A percentile compares a stretch with the other conserved stretches of the same genome.
These are phyloP conservation scores for Penicillium maclennaniae DNA, from an alignment of 495 filamentous ascomycete genomes.

Conservation along the genomic window DNA sequence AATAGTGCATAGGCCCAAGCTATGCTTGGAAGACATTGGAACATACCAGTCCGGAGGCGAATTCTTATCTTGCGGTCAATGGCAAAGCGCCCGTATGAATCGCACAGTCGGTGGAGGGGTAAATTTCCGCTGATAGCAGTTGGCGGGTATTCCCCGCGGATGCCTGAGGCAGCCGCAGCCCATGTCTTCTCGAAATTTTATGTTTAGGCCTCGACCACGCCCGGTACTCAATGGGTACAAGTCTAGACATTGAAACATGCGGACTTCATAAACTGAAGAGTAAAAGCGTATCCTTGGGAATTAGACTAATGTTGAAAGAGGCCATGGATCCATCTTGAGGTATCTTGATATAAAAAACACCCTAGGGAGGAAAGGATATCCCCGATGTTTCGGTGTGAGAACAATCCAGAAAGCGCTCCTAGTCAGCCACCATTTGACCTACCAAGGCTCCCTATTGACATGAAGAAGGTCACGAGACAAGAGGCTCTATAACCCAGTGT, in stretches of 20 bases:
- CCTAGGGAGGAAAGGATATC: not conserved
- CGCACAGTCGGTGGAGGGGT: conserved; percentile 37
- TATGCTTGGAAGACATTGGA: not conserved
- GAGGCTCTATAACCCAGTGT: not conserved
- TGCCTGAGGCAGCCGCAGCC: conserved; percentile 35
- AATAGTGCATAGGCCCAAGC: not conserved
- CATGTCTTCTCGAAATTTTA: not conserved
- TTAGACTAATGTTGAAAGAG: not conserved
- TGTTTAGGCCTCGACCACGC: not conserved
- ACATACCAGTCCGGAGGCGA: not conserved
- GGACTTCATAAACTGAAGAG: not conserved
- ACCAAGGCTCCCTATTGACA: no score
- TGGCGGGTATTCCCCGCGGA: conserved; percentile 21
- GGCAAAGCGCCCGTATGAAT: conserved; percentile 17
- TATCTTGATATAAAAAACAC: not conserved
- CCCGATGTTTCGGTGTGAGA: no score
- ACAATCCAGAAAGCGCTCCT: no score
- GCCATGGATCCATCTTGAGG: not conserved
- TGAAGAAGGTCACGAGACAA: not conserved
- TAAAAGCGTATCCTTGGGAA: no score
- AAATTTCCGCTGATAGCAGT: conserved; percentile 29
- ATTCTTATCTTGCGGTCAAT: conserved; percentile 14
- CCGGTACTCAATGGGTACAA: not conserved
- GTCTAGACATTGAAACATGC: not conserved
- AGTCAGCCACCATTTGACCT: no score